Base-by-base conservation (phyloP, 1,284 basidiomycete species). In the Mrakiaceae sp. region DNA sequence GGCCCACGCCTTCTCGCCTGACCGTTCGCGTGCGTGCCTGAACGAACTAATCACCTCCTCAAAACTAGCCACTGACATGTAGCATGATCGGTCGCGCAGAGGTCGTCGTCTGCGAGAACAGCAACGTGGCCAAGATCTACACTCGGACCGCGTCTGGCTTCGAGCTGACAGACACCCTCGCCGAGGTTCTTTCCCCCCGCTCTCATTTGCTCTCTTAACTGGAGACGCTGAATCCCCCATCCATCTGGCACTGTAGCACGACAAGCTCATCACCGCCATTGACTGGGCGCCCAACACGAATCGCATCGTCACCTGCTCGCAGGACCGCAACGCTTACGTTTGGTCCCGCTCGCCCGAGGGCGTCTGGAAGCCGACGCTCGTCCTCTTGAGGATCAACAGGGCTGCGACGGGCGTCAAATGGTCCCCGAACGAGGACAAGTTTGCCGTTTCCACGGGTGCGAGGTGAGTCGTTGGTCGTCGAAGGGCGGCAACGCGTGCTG, bases 241-340 rank as follows among this genome's bases (percentile, higher is more conserved):
- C 47, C 4, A 16, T 59, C 47, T n/a, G 47, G 14, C 3, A 16
- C 27, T 9, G 49, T 71, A 97, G 92, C 96, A 99, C 78, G 96
- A 99, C 81, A 98, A 98, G 79, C 80, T 88, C 69, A 90, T 99
- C 77, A 98, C 95, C 2, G 93, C 91, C 66, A 96, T 99, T 76
- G 95, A 98, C 77, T 99, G 96, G 96, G 96, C 95, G 3, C 92
- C 93, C 8, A 83, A 84, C 71, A 90, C 94, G 60, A 98, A 99
- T 79, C 87, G 91, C 56, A 94, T 99, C 78, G 96, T 99, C 47
- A 98, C 95, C 10, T 92, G 93, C 71, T 94, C 95, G 42, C 95
- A 99, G 77, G 96, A 99, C 75, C 82, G 96, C 60, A 99, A 99
- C 75, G 96, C 96, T 11, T 99, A 99, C 74, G 96, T 99, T 44